Conservation (phyloP, 306 rosid genomes). For the Betula pendula region DNA sequence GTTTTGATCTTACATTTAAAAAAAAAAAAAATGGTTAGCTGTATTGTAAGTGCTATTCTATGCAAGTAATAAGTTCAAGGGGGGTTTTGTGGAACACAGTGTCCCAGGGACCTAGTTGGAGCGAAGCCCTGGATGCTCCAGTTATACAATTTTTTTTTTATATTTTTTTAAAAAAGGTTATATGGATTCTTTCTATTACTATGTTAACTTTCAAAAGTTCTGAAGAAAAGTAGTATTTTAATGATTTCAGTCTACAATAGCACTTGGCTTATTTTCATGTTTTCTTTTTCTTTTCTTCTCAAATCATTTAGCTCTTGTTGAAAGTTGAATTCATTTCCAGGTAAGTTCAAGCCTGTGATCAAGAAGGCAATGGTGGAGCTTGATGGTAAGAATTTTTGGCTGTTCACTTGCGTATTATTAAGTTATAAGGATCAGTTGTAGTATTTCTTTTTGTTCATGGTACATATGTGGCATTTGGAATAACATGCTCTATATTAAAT, state of each 20-base stretch:
- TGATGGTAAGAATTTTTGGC: conserved; percentile 55
- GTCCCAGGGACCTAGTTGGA: too few species aligned
- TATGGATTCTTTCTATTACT: not conserved
- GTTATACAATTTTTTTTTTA: too few species aligned
- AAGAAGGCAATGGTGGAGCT: conserved; percentile 99
- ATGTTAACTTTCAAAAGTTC: not conserved
- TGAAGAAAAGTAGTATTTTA: not conserved
- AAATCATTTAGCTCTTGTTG: conserved; percentile 15
- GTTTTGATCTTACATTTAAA: not conserved
- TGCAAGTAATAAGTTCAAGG: not conserved
- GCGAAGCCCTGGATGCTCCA: too few species aligned
- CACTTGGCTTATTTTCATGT: not conserved
- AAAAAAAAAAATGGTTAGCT: not conserved
- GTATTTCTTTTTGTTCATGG: conserved; percentile 3
- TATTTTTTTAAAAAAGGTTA: too few species aligned
- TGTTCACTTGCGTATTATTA: not conserved
- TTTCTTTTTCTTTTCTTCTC: not conserved
- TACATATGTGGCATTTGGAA: conserved; percentile 9
- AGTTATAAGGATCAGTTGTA: not conserved
- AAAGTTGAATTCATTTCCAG: conserved; percentile 46
- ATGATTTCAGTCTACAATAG: not conserved
- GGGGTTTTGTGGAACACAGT: not conserved
- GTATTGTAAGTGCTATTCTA: not conserved
- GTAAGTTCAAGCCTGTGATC: conserved; percentile 97
- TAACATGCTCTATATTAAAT: conserved; percentile 2